These are phyloP conservation scores for Aspergillus panamensis DNA, from an alignment of 495 filamentous ascomycete genomes.

Conservation along the genomic window DNA sequence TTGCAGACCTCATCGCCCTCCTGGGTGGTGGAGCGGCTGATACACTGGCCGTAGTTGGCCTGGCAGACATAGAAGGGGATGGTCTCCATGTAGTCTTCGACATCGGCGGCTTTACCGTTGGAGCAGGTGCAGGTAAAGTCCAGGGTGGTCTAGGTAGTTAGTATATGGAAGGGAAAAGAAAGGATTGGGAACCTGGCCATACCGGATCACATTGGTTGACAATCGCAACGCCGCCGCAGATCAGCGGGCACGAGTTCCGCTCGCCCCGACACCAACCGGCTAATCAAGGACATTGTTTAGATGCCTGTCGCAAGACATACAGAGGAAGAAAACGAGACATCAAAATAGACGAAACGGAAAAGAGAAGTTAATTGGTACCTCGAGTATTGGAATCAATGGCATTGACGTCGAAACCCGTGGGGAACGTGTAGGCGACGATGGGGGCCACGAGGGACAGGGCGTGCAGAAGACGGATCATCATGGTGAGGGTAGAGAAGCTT, in stretches of 20 bases:
- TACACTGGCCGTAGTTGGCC: slow-evolving; percentile 48
- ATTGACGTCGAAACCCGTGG: slow-evolving; percentile 38
- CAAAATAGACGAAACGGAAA: background rate
- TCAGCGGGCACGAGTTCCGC: slow-evolving; percentile 44
- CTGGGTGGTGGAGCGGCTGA: slow-evolving; percentile 44
- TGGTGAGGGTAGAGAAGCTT: background rate
- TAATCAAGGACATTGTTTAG: slow-evolving; percentile 15
- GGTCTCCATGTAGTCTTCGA: slow-evolving; percentile 49
- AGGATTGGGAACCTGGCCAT: slow-evolving; percentile 23
- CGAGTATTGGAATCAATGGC: slow-evolving; percentile 25
- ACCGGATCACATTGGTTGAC: slow-evolving; percentile 44
- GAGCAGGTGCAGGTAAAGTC: slow-evolving; percentile 52
- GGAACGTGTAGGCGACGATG: slow-evolving; percentile 35
- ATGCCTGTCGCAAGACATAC: background rate
- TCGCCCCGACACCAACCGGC: slow-evolving; percentile 46
- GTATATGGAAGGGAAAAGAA: background rate
- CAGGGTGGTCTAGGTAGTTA: slow-evolving; percentile 36
- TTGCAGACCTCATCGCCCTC: slow-evolving; percentile 46
- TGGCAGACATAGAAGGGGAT: slow-evolving; percentile 58
- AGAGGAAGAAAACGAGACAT: background rate
- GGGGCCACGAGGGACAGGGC: slow-evolving; percentile 32
- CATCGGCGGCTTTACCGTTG: slow-evolving; percentile 50
- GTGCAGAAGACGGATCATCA: slow-evolving; percentile 19
- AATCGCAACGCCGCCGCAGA: slow-evolving; percentile 42
- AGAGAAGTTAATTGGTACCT: slow-evolving; percentile 22